phyloP scores from a whole-genome alignment of 2,329 filamentous ascomycete genomes.

The Periconia sp. region DNA sequence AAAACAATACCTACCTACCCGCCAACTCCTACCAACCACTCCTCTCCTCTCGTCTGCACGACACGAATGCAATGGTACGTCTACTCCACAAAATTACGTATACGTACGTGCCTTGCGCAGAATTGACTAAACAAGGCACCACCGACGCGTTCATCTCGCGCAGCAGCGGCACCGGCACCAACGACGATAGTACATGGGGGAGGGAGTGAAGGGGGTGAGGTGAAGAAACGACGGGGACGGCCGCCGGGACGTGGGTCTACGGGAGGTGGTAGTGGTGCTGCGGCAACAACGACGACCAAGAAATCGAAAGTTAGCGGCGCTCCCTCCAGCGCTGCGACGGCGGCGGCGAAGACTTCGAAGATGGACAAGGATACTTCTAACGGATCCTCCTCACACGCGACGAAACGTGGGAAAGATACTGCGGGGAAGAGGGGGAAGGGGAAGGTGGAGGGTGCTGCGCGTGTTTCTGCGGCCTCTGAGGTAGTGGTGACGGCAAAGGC shows the following conservation, averaged over 20 bases:
- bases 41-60: conserved; percentile 16
- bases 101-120: too few relatives aligned
- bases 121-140: conserved; percentile 26
- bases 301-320: conserved; percentile 28
- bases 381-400: neutral
- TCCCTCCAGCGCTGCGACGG: conserved; percentile 1
- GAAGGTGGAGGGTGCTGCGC: neutral
- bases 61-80: conserved; percentile 35
- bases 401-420: neutral
- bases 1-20: too few relatives aligned
- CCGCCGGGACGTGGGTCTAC: conserved; percentile 24
- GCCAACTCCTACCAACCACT: too few relatives aligned
- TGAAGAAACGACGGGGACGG: conserved; percentile 24
- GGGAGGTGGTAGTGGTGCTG: conserved; percentile 11
- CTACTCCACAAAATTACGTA: too few relatives aligned
- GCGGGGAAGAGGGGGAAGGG: neutral
- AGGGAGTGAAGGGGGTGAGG: conserved; percentile 5
- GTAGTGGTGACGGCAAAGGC: too few relatives aligned
- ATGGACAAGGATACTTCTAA: too few relatives aligned
- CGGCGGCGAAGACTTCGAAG: too few relatives aligned
- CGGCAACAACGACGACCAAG: conserved; percentile 11
- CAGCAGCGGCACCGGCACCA: neutral
- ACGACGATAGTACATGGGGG: neutral
- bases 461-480: too few relatives aligned
- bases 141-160: conserved; percentile 18